phyloP scores from a whole-genome alignment of 495 filamentous ascomycete species.

The Annulohypoxylon moriforme region DNA sequence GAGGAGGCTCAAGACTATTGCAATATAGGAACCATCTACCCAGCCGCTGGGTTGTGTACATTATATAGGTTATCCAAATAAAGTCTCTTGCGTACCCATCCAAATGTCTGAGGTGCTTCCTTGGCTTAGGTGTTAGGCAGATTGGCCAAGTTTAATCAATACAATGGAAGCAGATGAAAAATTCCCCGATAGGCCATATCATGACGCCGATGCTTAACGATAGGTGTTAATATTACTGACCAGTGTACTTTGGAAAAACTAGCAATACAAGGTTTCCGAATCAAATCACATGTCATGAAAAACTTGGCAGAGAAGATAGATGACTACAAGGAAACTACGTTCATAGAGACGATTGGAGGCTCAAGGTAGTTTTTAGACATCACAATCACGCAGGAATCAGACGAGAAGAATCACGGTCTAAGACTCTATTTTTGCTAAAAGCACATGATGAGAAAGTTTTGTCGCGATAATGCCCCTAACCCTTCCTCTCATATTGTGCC shows the following conservation, averaged over 20 bases:
- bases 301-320: neutral
- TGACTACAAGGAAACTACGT: neutral
- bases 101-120: too few relatives aligned
- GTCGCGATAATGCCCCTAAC: constrained; percentile 56
- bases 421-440: constrained; percentile 64
- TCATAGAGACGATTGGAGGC: neutral
- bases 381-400: constrained; percentile 16
- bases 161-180: too few relatives aligned
- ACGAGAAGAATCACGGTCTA: constrained; percentile 49
- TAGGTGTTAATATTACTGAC: too few relatives aligned
- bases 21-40: too few relatives aligned
- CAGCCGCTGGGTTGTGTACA: neutral
- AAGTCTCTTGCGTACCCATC: neutral
- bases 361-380: neutral
- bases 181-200: too few relatives aligned
- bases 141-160: neutral
- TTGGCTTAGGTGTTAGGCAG: neutral
- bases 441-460: constrained; percentile 63
- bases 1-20: too few relatives aligned
- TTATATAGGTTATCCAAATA: neutral
- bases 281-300: too few relatives aligned
- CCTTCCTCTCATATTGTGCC: constrained; percentile 58
- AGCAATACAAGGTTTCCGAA: too few relatives aligned
- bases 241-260: too few relatives aligned
- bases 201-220: too few relatives aligned